Base-by-base conservation (phyloP, 345 rosid species). In the Citrus unshiu region DNA sequence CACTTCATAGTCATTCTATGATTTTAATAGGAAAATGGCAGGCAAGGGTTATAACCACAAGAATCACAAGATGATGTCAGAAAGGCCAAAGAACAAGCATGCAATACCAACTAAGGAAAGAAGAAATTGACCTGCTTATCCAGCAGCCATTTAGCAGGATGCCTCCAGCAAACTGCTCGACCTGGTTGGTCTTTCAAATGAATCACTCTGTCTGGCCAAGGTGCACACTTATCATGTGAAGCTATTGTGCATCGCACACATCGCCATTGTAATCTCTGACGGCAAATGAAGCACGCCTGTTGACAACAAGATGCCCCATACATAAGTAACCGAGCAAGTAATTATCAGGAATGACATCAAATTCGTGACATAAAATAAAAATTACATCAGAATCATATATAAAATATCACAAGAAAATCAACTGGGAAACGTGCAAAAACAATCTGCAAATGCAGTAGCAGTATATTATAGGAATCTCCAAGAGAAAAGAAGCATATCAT, bases 91-190 rank as follows among this genome's bases (percentile, higher is more conserved):
- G 18, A 78, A 24, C 0, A 64, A 73, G 29, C 66, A 71, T 51
- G 35, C 27, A 72, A 64, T 79, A 64, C 66, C 77, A 56, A 81
- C 71, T 66, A 81, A 89, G 84, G 87, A 77, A 78, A 83, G 88
- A 86, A 86, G 92, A 89, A 85, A 85, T 85, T 77, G 91, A 95
- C 99, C 98, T 93, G 86, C 72, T 49, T 84, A 80, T 90, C 87
- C 77, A 84, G 86, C 57, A 85, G 87, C 98, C 98, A 92, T 70
- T 92, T 64, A 82, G 89, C 65, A 75, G 88, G 88, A 86, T 95
- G 99, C 86, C 97, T 89, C 99, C 99, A 95, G 81, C 99, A 95
- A 83, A 95, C 72, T 59, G 89, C 97, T 82, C 69, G 83, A 69
- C 96, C 91, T 9, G 87, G 91, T 79, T 83, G 92, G 76, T 82